Evolutionary conservation across 345 rosid species (phyloP).

Genomic region (Aquilaria yunnanensis): DNA sequence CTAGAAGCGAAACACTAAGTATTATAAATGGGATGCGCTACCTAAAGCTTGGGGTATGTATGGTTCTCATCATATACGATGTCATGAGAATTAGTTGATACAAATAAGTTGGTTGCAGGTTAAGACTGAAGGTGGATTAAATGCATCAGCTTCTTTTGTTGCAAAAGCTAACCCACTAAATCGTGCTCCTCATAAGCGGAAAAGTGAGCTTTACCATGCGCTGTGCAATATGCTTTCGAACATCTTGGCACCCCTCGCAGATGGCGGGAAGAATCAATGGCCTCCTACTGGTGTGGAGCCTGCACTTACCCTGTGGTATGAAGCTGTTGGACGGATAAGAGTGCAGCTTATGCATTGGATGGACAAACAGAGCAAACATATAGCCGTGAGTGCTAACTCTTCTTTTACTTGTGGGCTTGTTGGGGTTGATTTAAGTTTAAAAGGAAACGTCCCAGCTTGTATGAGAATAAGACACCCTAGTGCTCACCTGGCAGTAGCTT

Average conservation of each 20-base stretch:
- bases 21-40: slow-evolving; percentile 99
- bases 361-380: slow-evolving; percentile 99
- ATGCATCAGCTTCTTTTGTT: slow-evolving; percentile 97
- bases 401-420: slow-evolving; percentile 10
- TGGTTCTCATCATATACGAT: slow-evolving; percentile 7
- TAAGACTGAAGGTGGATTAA: slow-evolving; percentile 92
- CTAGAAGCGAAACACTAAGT: slow-evolving; percentile 89
- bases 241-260: slow-evolving; percentile 93
- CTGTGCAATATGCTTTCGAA: slow-evolving; percentile 95
- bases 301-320: slow-evolving; percentile 91
- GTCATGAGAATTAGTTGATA: slow-evolving; percentile 15
- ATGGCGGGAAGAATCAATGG: slow-evolving; percentile 94
- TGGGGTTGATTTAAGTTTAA: not conserved
- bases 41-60: slow-evolving; percentile 89
- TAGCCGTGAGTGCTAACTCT: slow-evolving; percentile 54
- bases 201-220: slow-evolving; percentile 98
- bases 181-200: slow-evolving; percentile 82
- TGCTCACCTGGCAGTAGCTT: too few species aligned
- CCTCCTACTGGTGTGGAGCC: slow-evolving; percentile 92
- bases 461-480: too few species aligned
- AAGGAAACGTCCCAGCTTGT: not conserved
- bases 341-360: slow-evolving; percentile 83
- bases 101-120: slow-evolving; percentile 50
- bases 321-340: slow-evolving; percentile 93
- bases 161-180: slow-evolving; percentile 97